Conservation (phyloP, 225 moss, liverwort and hornwort species). For the Asterella californica region DNA sequence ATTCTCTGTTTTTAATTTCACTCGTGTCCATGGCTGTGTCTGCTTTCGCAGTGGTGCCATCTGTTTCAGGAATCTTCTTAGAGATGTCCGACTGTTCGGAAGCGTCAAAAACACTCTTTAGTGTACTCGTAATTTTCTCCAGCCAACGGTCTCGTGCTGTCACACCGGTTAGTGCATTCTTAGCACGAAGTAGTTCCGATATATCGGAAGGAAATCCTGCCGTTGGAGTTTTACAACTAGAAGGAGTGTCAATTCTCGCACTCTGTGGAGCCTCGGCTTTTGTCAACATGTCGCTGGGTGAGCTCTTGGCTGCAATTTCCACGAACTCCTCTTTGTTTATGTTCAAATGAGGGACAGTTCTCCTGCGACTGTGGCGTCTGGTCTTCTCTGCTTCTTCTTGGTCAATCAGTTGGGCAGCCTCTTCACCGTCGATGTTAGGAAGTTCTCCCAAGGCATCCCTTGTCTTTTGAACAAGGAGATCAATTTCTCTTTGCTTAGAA, state of each 20-base stretch:
- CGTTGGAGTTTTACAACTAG: slow-evolving; percentile 49
- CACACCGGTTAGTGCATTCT: slow-evolving; percentile 54
- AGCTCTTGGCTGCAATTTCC: slow-evolving; percentile 38
- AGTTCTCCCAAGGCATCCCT: slow-evolving; percentile 73
- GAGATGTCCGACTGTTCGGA: slow-evolving; percentile 17
- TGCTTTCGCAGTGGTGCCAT: slow-evolving; percentile 1
- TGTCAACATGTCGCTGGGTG: slow-evolving; percentile 32
- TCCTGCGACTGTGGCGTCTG: slow-evolving; percentile 46
- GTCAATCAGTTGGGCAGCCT: slow-evolving; percentile 42
- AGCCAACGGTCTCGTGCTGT: slow-evolving; percentile 89
- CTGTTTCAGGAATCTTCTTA: background rate
- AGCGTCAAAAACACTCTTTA: slow-evolving; percentile 59
- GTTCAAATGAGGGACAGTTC: slow-evolving; percentile 61
- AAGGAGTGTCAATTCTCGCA: slow-evolving; percentile 64
- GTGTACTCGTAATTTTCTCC: slow-evolving; percentile 71
- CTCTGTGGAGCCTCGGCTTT: slow-evolving; percentile 48
- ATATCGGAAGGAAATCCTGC: slow-evolving; percentile 59
- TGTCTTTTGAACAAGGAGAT: slow-evolving; percentile 83
- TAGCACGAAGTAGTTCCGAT: slow-evolving; percentile 50
- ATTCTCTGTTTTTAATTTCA: background rate
- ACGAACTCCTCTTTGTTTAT: slow-evolving; percentile 60
- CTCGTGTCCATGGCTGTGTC: background rate
- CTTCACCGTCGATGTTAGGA: slow-evolving; percentile 59
- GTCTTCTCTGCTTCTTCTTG: slow-evolving; percentile 50
- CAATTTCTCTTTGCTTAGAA: slow-evolving; percentile 91